Base-by-base conservation (phyloP, 208 protist species). In the Strigomonas culicis region DNA sequence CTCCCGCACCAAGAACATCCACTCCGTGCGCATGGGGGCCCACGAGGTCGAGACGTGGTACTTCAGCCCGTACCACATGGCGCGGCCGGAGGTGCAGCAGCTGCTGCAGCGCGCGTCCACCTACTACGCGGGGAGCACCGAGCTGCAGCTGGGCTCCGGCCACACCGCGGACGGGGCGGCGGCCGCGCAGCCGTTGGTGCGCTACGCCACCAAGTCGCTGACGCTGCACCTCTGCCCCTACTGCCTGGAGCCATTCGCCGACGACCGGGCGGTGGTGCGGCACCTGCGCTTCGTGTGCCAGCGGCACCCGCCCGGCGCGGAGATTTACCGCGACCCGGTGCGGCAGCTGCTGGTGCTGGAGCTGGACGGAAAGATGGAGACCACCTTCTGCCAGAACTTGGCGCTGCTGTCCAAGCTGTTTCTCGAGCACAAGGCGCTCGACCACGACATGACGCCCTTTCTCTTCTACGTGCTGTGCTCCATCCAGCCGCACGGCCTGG, bases 351-450 rank as follows among this genome's bases (percentile, higher is more conserved):
- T 95, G 4, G 86, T 99, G 32, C 95, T 99, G 60, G 98, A 99
- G 81, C 76, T 98, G 11, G 97, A 99, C 72, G 98, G 96, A n/a
- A 92, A 93, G 56, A 84, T 98, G 74, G 86, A 98, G 64, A 97
- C 97, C 44, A 90, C 92, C 15, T 99, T 99, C 72, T 99, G 97
- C 66, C 93, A 99, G 80, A 99, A 99, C 75, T 76, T 99, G 11
- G 99, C 98, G 58, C 84, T 99, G 7, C 73, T 99, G 2, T 97
- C 98, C 0, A 99, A 99, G 67, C 81, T 99, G 0, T 99, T 99
- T 79, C 79, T 99, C 0, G 98, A 99, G 82, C 98, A 99, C 86
- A 99, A 99, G 83, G 99, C 98, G 0, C 84, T 99, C 3, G 99
- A 99, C 72, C 99, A 98, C 75, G 98, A 99, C 74, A 98, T 99